A percentile compares a stretch with the other conserved stretches of the same genome.
These are phyloP conservation scores for Penicillium hesseltinei DNA, from an alignment of 2,329 filamentous ascomycete genomes.

Conservation along the genomic window DNA sequence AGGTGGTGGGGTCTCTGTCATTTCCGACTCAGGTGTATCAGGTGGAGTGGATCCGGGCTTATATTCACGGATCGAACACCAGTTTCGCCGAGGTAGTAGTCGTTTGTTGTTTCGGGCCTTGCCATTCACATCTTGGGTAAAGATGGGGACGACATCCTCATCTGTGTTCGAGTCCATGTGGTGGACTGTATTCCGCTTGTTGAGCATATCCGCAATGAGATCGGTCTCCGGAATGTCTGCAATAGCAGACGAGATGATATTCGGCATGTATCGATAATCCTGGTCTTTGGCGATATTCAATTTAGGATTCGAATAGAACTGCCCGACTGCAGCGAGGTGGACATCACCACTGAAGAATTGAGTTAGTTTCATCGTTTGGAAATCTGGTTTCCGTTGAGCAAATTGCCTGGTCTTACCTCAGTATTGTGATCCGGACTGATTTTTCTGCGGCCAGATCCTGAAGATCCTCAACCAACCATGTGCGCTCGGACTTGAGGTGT, in stretches of 20 bases:
- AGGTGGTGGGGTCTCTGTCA: slow-evolving; percentile 29
- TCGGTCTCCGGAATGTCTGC: slow-evolving; percentile 88
- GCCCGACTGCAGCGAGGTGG: slow-evolving; percentile 75
- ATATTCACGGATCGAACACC: slow-evolving; percentile 89
- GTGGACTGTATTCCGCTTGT: slow-evolving; percentile 80
- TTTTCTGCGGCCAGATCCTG: slow-evolving; percentile 93
- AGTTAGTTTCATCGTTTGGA: neutral
- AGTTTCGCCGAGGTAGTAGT: slow-evolving; percentile 85
- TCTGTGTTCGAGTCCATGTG: slow-evolving; percentile 71
- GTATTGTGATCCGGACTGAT: slow-evolving; percentile 84
- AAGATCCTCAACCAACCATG: slow-evolving; percentile 81
- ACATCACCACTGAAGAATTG: slow-evolving; percentile 71
- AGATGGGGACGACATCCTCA: slow-evolving; percentile 94
- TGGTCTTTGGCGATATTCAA: slow-evolving; percentile 78
- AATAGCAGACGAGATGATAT: slow-evolving; percentile 90
- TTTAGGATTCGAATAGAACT: slow-evolving; percentile 92
- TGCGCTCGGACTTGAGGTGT: slow-evolving; percentile 87
- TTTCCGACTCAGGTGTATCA: slow-evolving; percentile 57
- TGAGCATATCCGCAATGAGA: slow-evolving; percentile 84
- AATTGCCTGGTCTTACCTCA: slow-evolving; percentile 55
- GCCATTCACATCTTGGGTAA: slow-evolving; percentile 82
- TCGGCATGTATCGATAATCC: slow-evolving; percentile 96
- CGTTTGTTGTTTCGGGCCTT: slow-evolving; percentile 88
- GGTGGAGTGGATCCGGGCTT: slow-evolving; percentile 73
- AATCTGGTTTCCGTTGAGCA: neutral